Conservation (phyloP, 306 rosid genomes). For the Prunus armeniaca region DNA sequence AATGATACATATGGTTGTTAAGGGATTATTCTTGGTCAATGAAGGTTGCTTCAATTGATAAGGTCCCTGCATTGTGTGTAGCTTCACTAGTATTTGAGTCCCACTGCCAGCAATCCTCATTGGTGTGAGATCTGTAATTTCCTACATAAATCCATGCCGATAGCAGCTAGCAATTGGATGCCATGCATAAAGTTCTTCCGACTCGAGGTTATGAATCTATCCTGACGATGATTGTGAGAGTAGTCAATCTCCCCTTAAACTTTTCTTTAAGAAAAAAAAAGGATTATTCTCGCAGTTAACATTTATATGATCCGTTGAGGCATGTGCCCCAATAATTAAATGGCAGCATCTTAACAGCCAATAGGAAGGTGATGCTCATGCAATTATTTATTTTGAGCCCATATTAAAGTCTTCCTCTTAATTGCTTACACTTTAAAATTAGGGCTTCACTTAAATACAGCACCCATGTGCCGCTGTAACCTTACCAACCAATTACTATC, state of each 20-base stretch:
- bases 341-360: background rate
- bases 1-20: background rate
- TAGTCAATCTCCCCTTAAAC: no score
- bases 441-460: background rate
- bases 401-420: background rate
- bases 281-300: no score
- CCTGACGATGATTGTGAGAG: fast-evolving
- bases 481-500: conserved; percentile 33
- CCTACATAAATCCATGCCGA: no score
- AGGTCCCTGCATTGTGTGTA: no score
- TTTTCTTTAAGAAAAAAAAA: no score
- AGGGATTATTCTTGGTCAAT: background rate
- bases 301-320: background rate
- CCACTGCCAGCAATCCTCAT: fast-evolving
- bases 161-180: no score
- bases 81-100: no score
- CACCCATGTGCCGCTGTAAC: conserved; percentile 21
- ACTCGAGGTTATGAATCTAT: no score
- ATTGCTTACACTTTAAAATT: background rate
- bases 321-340: background rate
- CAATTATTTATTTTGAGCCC: background rate
- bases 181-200: no score
- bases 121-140: no score
- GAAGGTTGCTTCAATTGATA: no score
- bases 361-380: background rate